Evolutionary conservation across 768 basidiomycete species (phyloP).

Genomic region (Phallus indusiatus): DNA sequence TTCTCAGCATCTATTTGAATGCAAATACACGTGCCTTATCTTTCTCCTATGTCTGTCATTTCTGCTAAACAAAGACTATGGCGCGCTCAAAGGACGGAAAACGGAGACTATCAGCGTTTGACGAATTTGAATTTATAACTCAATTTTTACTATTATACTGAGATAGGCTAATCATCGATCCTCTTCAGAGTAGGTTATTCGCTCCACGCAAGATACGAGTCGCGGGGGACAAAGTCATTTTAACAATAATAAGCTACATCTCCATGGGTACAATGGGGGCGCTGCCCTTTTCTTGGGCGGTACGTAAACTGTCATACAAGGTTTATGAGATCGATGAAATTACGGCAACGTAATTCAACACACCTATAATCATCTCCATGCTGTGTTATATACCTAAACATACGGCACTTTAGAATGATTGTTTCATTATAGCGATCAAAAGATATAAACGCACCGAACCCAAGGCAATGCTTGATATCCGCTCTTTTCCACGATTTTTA

Average conservation of each 20-base stretch:
- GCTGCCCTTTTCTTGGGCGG: slow-evolving; percentile 66
- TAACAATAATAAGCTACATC: neutral
- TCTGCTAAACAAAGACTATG: too few relatives aligned
- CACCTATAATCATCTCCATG: slow-evolving; percentile 90
- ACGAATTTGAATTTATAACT: too few relatives aligned
- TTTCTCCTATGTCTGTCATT: too few relatives aligned
- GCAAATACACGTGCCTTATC: too few relatives aligned
- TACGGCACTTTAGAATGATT: neutral
- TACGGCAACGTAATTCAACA: slow-evolving; percentile 8
- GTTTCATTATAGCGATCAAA: neutral
- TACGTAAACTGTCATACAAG: slow-evolving; percentile 43
- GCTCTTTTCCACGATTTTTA: slow-evolving; percentile 98
- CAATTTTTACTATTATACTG: too few relatives aligned
- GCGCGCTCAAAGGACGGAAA: too few relatives aligned
- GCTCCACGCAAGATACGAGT: too few relatives aligned
- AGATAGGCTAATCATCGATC: too few relatives aligned
- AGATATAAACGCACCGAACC: slow-evolving; percentile 45
- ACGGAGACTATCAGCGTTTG: too few relatives aligned
- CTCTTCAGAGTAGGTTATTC: too few relatives aligned
- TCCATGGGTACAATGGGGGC: slow-evolving; percentile 44
- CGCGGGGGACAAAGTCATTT: too few relatives aligned
- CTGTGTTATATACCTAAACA: slow-evolving; percentile 63
- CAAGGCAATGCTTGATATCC: slow-evolving; percentile 95
- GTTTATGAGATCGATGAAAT: neutral
- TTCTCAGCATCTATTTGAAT: too few relatives aligned